Evolutionary conservation across 2,329 filamentous ascomycete species (phyloP), one percentile per base, ranked within the genome.

Genomic region (Lasiodiplodia theobromae): DNA sequence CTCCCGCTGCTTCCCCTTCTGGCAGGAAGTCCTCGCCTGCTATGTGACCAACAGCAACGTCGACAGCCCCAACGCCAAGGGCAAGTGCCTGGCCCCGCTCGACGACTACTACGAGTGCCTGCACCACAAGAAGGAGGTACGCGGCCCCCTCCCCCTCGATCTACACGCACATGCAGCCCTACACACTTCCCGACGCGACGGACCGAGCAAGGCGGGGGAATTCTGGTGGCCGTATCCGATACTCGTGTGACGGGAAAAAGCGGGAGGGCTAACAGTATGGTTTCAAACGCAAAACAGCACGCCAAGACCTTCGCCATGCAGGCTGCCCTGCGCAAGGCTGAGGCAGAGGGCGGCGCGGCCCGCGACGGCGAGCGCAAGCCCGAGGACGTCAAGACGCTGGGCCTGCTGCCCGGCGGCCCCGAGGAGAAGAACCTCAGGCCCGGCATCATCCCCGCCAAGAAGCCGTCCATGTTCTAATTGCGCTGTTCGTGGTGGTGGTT

Each of bases 91-190:
- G 21, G 91, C 92, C 18, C 88, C 89, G 4, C 86, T 98, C 73
- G 96, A 99, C 81, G 96, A 99, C 80, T 99, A 99, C 86, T 97
- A 97, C 81, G 96, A 99, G 85, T 99, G 96, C 82, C 84, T 99
- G 78, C 96, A 99, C 82, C 96, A 99, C 86, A 94, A 92, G 86
- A 99, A 99, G 86, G 96, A 99, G 93, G 96, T 98, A 77, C 69
- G 88, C 81, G n/a, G 5, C 37, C 54, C n/a, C 31, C 2, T 2
- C 31, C 2, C 31, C 2, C 3, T 34, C 31, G 31, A 2, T 34
- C 31, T 31, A 57, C 1, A 53, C 28, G 3, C 4, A 28, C 28
- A 28, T 4, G 4, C 25, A 4, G 25, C 4, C 28, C 28, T 18
- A 53, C 18, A 21, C n/a, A 11, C 44, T 10, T n/a, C 44, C 44